Conservation (phyloP, 2,329 filamentous ascomycete species). For the Cladosporium sp. region DNA sequence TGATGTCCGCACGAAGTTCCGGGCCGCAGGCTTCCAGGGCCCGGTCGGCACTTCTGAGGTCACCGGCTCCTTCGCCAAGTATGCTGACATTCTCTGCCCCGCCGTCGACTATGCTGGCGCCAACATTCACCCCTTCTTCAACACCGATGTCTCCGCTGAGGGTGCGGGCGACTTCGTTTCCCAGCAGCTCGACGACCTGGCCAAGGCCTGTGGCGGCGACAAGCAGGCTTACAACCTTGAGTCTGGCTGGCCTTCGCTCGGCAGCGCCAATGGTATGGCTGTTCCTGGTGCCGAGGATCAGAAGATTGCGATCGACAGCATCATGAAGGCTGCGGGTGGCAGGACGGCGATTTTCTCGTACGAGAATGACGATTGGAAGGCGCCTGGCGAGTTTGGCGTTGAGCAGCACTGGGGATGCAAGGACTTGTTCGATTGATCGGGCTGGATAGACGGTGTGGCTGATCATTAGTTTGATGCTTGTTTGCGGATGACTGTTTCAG, state of each 20-base stretch:
- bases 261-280: constrained; percentile 65
- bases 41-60: constrained; percentile 82
- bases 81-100: constrained; percentile 58
- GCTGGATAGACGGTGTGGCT: background rate
- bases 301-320: constrained; percentile 62
- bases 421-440: constrained; percentile 18
- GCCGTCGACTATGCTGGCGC: constrained; percentile 72
- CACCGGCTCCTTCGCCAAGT: constrained; percentile 65
- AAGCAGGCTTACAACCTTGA: constrained; percentile 77
- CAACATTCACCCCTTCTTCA: constrained; percentile 96
- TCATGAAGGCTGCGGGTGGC: constrained; percentile 59
- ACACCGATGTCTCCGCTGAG: constrained; percentile 56
- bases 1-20: constrained; percentile 58
- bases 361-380: constrained; percentile 78
- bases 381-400: constrained; percentile 58
- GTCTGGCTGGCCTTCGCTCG: constrained; percentile 77
- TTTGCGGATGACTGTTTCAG: background rate
- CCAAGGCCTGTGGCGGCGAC: constrained; percentile 58
- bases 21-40: constrained; percentile 54
- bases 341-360: constrained; percentile 77
- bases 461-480: too few relatives aligned
- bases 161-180: constrained; percentile 71
- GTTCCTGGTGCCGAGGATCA: constrained; percentile 64
- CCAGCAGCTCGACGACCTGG: constrained; percentile 65
- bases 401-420: constrained; percentile 76